These are phyloP conservation scores for Populus euphratica DNA, from an alignment of 345 rosid genomes.

Conservation along the genomic window DNA sequence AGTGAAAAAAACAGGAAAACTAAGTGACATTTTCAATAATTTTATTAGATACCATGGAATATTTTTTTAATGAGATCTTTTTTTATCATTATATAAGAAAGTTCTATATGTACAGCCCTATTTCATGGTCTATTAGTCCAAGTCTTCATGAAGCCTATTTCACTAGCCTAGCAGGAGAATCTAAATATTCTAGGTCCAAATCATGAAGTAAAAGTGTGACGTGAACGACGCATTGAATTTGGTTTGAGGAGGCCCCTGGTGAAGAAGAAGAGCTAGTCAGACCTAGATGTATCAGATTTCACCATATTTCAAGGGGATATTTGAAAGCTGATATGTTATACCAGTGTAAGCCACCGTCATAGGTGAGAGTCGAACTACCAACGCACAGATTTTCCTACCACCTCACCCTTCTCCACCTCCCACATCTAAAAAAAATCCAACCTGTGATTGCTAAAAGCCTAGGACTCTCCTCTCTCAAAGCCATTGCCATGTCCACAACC, in stretches of 20 bases:
- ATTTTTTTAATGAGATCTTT: too few species aligned
- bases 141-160: not conserved
- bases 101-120: too few species aligned
- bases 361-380: conserved; percentile 10
- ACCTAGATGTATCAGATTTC: not conserved
- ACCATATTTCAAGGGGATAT: not conserved
- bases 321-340: not conserved
- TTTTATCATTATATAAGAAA: too few species aligned
- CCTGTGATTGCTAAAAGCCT: too few species aligned
- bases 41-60: too few species aligned
- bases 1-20: too few species aligned
- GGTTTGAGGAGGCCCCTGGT: too few species aligned
- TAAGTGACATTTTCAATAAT: too few species aligned
- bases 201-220: not conserved
- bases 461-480: too few species aligned
- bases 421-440: not conserved
- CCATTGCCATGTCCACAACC: too few species aligned
- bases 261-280: not conserved
- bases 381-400: not conserved
- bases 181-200: not conserved
- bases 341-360: too few species aligned
- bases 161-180: not conserved
- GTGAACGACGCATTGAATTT: too few species aligned
- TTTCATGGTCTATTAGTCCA: not conserved
- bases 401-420: not conserved